phyloP scores from a whole-genome alignment of 345 rosid genomes.

The Adansonia digitata region DNA sequence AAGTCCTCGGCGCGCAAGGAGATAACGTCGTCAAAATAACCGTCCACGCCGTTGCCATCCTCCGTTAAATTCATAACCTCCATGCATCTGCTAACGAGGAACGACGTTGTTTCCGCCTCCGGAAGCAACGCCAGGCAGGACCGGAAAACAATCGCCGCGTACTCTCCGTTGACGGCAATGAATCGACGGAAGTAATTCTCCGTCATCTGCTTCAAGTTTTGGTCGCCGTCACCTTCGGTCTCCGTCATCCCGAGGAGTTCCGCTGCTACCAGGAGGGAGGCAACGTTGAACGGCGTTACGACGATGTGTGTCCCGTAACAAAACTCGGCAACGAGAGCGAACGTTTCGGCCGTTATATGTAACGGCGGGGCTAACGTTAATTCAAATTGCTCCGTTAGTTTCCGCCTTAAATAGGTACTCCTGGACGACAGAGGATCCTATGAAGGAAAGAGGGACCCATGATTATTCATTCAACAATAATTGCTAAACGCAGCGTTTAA shows the following conservation, averaged over 20 bases:
- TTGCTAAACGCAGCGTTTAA: neutral
- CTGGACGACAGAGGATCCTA: constrained; percentile 61
- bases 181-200: constrained; percentile 61
- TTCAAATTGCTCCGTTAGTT: constrained; percentile 45
- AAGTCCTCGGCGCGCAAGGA: constrained; percentile 44
- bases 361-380: constrained; percentile 70
- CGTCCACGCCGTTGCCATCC: constrained; percentile 32
- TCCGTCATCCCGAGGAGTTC: constrained; percentile 61
- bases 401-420: constrained; percentile 67
- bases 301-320: constrained; percentile 52
- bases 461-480: constrained; percentile 1
- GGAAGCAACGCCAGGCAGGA: constrained; percentile 60
- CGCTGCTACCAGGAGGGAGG: constrained; percentile 55
- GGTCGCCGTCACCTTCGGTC: constrained; percentile 24
- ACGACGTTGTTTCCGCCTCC: constrained; percentile 67
- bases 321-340: constrained; percentile 50
- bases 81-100: constrained; percentile 49
- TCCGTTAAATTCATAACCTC: constrained; percentile 36
- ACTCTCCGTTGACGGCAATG: constrained; percentile 35
- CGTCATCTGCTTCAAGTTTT: constrained; percentile 45
- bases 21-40: constrained; percentile 44
- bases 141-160: constrained; percentile 46
- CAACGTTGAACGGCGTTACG: constrained; percentile 73
- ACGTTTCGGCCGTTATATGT: constrained; percentile 67
- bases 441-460: neutral